These are phyloP conservation scores for Dactylellina sp. DNA, from an alignment of 2,329 filamentous ascomycete genomes.

Conservation along the genomic window DNA sequence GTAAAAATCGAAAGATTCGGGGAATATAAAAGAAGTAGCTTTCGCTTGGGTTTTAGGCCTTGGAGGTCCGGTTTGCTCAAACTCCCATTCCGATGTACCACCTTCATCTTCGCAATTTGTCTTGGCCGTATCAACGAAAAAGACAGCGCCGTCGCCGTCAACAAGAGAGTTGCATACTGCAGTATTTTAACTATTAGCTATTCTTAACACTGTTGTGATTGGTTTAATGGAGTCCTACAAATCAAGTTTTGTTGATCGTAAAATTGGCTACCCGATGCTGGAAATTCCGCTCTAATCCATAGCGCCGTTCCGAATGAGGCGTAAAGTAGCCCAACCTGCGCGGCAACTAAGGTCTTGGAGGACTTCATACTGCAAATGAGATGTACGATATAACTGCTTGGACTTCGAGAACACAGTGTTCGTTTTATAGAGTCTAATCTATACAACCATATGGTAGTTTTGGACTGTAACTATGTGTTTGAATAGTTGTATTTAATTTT, in stretches of 20 bases:
- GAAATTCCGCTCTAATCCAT: slow-evolving; percentile 10
- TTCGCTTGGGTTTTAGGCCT: neutral
- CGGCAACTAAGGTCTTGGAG: neutral
- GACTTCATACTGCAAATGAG: too few species aligned
- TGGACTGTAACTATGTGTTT: too few species aligned
- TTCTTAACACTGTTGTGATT: neutral
- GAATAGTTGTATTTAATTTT: too few species aligned
- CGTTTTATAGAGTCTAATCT: too few species aligned
- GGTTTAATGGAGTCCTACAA: neutral
- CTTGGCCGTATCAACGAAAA: slow-evolving; percentile 8
- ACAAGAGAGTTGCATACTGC: slow-evolving; percentile 7
- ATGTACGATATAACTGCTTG: too few species aligned
- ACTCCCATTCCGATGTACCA: slow-evolving; percentile 10
- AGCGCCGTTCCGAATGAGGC: neutral
- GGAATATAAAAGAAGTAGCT: slow-evolving; percentile 3
- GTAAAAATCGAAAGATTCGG: slow-evolving; percentile 13
- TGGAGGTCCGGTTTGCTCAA: neutral
- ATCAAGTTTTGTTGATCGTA: neutral
- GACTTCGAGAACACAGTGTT: too few species aligned
- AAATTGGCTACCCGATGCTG: neutral
- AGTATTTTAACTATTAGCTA: neutral
- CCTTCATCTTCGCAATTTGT: slow-evolving; percentile 15
- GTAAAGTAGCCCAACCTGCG: neutral
- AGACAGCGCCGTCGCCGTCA: neutral
- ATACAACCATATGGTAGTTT: too few species aligned